Evolutionary conservation across 108 stramenopile species (phyloP).

Genomic region (Nannochloropsis gaditana): DNA sequence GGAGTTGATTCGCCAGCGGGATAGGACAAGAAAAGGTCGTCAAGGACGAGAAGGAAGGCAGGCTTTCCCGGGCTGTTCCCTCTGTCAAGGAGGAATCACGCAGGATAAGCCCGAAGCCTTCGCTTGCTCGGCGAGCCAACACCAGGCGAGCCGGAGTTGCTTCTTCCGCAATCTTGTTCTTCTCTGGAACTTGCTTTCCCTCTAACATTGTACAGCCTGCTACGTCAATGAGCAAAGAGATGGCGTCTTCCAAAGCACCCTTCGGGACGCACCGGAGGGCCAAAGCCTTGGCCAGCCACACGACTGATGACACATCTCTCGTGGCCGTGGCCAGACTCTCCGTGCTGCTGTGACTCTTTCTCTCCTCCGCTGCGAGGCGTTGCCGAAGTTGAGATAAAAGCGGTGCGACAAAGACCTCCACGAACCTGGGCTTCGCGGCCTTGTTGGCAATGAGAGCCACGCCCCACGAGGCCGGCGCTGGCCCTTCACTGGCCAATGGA

Average conservation of each 20-base stretch:
- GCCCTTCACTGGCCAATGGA: not conserved
- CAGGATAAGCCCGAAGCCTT: not conserved
- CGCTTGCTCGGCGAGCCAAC: not conserved
- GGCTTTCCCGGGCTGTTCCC: too few relatives aligned
- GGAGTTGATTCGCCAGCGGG: not conserved
- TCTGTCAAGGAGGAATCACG: not conserved
- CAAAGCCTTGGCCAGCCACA: not conserved
- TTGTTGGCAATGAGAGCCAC: not conserved
- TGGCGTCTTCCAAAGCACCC: not conserved
- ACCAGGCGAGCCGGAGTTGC: not conserved
- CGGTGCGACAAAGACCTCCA: not conserved
- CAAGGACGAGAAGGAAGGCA: not conserved
- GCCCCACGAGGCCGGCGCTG: not conserved
- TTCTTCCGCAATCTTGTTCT: not conserved
- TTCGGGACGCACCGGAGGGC: slow-evolving; percentile 19
- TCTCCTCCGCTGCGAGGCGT: not conserved
- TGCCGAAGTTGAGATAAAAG: not conserved
- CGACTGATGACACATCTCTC: not conserved
- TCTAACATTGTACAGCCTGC: not conserved
- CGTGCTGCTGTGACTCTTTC: not conserved
- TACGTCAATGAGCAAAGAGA: not conserved
- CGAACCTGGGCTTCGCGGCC: not conserved
- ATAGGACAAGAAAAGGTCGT: not conserved
- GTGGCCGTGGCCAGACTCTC: not conserved
- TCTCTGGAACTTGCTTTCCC: not conserved